phyloP scores from a whole-genome alignment of 2,329 filamentous ascomycete genomes.

The Arthrinium puccinioides region DNA sequence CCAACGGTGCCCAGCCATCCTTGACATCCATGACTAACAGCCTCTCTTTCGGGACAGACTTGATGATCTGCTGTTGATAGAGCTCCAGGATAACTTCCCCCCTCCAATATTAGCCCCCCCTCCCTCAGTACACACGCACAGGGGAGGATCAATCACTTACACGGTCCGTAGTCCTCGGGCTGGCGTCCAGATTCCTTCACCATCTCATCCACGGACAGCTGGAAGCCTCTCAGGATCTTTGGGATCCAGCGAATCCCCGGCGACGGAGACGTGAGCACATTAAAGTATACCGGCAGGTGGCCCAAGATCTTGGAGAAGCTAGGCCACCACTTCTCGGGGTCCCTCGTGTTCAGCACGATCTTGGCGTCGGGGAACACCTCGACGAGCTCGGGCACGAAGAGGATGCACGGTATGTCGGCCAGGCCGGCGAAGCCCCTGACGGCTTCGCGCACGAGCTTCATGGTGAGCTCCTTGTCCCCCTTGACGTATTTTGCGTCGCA shows the following conservation, averaged over 20 bases:
- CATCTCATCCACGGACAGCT: neutral
- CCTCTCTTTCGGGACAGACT: neutral
- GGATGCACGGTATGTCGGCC: conserved; percentile 2
- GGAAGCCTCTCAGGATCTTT: neutral
- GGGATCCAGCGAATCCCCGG: conserved; percentile 1
- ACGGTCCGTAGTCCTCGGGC: neutral
- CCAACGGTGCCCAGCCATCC: conserved; percentile 17
- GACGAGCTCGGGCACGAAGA: conserved; percentile 9
- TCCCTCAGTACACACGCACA: no score
- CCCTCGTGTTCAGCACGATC: conserved; percentile 15
- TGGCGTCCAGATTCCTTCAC: neutral
- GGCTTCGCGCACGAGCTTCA: conserved; percentile 2
- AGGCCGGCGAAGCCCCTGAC: conserved; percentile 2
- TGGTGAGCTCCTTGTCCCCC: neutral
- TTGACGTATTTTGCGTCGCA: conserved; percentile 1
- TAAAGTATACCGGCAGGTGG: neutral
- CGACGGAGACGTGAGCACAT: neutral
- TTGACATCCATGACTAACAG: conserved; percentile 6
- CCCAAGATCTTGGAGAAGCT: conserved; percentile 8
- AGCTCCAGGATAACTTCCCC: neutral
- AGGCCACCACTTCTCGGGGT: conserved; percentile 15
- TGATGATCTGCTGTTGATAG: conserved; percentile 1
- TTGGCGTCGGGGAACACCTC: conserved; percentile 14
- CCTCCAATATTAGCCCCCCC: no score
- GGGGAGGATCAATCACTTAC: no score